Evolutionary conservation across 306 rosid genomes (phyloP), one percentile per base, ranked within the genome.

Genomic region (Citrullus amarus): DNA sequence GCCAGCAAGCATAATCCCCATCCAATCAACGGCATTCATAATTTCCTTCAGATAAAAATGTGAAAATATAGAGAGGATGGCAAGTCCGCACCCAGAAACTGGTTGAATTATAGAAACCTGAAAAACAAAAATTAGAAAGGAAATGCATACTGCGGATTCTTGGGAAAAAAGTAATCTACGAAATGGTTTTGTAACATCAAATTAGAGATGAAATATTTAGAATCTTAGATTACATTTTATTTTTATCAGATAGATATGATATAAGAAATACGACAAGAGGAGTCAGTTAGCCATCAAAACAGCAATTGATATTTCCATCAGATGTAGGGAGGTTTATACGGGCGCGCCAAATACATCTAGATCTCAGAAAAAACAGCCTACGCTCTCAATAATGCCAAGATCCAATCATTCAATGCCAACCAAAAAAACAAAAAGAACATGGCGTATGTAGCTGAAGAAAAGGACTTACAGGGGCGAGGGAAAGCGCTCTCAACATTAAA

Each of bases 81-180:
- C 98, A 78, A 95, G 92, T 80, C 98, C 98, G 83, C 93, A 87
- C 58, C 98, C 98, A 77, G 97, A 95, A 83, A 95, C 97, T 5
- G 98, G 98, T 85, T 95, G 98, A 81, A 94, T 89, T 75, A 94
- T 93, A 70, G 98, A 95, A 25, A 94, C 96, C 98, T 94, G 82
- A 60, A 78, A 83, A 78, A 78, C 83, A 67, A 79, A 25, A 76
- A 77, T 46, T 59, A 79, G 22, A 41, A 82, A 76, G 15, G 32
- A 54, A 17, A 10, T 25, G 9, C 78, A 25, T 25, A 25, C 46
- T 34, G 15, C 6, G 57, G 30, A 70, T 46, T 25, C 22, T 71
- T 46, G 39, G 57, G 13, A 0, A 3, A 8, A 6, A 25, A 41
- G 54, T 43, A 44, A 71, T 25, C 20, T 22, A n/a, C 0, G 22